Conservation (phyloP, 352 stramenopile species). For the Aphanomyces invadans region DNA sequence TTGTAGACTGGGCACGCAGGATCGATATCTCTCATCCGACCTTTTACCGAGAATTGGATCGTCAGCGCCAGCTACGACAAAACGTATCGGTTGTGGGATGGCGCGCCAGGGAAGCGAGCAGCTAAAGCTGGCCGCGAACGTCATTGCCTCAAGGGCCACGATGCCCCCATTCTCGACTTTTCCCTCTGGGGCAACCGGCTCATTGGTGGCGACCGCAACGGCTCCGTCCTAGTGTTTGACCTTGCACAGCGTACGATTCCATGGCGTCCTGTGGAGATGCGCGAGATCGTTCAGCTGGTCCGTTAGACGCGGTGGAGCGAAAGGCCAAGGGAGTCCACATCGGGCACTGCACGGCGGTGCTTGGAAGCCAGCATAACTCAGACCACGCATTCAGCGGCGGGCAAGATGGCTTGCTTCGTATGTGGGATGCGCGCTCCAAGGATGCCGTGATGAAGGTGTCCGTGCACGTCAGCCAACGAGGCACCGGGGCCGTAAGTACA, state of each 20-base stretch:
- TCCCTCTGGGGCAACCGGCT: conserved; percentile 33
- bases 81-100: conserved; percentile 65
- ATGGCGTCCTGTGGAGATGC: background rate
- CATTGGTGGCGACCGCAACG: conserved; percentile 57
- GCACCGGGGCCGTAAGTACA: conserved; percentile 36
- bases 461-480: conserved; percentile 53
- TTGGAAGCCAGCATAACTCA: conserved; percentile 30
- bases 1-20: conserved; percentile 40
- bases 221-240: conserved; percentile 55
- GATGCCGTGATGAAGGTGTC: conserved; percentile 37
- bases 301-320: conserved; percentile 7
- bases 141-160: conserved; percentile 40
- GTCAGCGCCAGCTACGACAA: conserved; percentile 73
- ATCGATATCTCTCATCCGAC: conserved; percentile 52
- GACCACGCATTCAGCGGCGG: conserved; percentile 55
- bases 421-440: conserved; percentile 69
- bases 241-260: conserved; percentile 27
- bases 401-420: conserved; percentile 61
- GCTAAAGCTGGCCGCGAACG: conserved; percentile 46
- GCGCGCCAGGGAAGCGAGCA: conserved; percentile 30
- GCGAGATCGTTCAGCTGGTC: background rate
- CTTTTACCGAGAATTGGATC: conserved; percentile 34
- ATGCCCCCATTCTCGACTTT: conserved; percentile 56
- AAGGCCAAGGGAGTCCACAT: conserved; percentile 34
- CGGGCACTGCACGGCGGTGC: conserved; percentile 57